Evolutionary conservation across 805 yeast species (phyloP).

Genomic region (Yarrowia sp.): DNA sequence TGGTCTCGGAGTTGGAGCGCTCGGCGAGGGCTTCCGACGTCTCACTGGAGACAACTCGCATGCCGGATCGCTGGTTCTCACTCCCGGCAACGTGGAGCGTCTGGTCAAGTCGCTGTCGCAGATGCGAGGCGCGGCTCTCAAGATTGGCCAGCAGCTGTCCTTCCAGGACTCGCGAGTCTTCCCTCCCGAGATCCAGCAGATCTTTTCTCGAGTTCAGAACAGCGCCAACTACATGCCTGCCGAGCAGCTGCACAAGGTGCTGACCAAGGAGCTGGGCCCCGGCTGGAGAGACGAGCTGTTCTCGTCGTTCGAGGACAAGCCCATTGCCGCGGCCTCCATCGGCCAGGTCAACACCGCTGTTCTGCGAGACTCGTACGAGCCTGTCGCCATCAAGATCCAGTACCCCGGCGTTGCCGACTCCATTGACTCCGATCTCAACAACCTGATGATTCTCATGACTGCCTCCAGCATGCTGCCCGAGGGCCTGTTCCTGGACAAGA

Average conservation of each 20-base stretch:
- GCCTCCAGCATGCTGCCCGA: slow-evolving; percentile 87
- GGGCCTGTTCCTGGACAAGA: slow-evolving; percentile 86
- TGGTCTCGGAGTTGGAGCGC: slow-evolving; percentile 80
- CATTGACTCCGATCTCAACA: slow-evolving; percentile 91
- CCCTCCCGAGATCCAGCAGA: slow-evolving; percentile 80
- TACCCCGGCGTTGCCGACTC: slow-evolving; percentile 95
- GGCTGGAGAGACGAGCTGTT: slow-evolving; percentile 72
- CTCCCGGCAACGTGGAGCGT: slow-evolving; percentile 80
- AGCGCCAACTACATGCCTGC: slow-evolving; percentile 97
- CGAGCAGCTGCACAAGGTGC: slow-evolving; percentile 74
- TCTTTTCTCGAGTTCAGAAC: slow-evolving; percentile 82
- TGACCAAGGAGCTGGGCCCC: slow-evolving; percentile 69
- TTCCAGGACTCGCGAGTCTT: slow-evolving; percentile 86
- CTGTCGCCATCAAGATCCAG: slow-evolving; percentile 92
- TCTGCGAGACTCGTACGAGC: slow-evolving; percentile 51
- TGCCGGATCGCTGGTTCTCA: slow-evolving; percentile 60
- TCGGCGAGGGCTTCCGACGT: slow-evolving; percentile 71
- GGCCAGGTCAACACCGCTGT: slow-evolving; percentile 93
- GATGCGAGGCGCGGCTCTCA: slow-evolving; percentile 99
- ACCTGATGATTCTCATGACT: slow-evolving; percentile 72
- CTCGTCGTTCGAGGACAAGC: slow-evolving; percentile 75
- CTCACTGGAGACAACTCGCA: slow-evolving; percentile 38
- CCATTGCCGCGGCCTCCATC: slow-evolving; percentile 95
- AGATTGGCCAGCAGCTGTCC: slow-evolving; percentile 94
- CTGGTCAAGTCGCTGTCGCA: slow-evolving; percentile 83